A percentile compares a stretch with the other conserved stretches of the same genome.
phyloP scores from a whole-genome alignment of 192 early-diverging fungal species.

The Pilaira anomala region DNA sequence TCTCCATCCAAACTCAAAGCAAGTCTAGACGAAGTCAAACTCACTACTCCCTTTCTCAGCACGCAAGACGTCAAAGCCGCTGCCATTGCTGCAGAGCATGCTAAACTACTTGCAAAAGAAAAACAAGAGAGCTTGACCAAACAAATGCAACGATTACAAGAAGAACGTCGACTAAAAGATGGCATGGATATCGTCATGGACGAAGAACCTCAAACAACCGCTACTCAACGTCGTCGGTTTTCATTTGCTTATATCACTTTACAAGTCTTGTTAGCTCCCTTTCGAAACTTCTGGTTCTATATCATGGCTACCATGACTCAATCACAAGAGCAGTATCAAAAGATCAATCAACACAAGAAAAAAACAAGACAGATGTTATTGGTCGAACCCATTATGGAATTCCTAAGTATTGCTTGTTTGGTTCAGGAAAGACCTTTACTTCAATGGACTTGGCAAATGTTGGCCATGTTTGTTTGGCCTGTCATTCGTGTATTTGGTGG shows the following conservation, averaged over 20 bases:
- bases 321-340: slow-evolving; percentile 36
- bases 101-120: background rate
- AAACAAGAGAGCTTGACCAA: slow-evolving; percentile 6
- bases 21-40: background rate
- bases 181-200: background rate
- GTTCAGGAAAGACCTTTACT: slow-evolving; percentile 43
- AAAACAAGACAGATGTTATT: slow-evolving; percentile 31
- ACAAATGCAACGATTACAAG: slow-evolving; percentile 18
- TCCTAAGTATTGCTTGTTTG: slow-evolving; percentile 36
- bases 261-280: slow-evolving; percentile 28
- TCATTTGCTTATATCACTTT: slow-evolving; percentile 37
- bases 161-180: slow-evolving; percentile 15
- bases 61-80: background rate
- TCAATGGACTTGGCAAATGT: slow-evolving; percentile 45
- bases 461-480: slow-evolving; percentile 47
- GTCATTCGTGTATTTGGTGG: slow-evolving; percentile 44
- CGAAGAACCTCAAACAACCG: background rate
- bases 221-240: slow-evolving; percentile 6
- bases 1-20: background rate
- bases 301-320: slow-evolving; percentile 23
- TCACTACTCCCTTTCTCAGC: background rate
- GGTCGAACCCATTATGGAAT: slow-evolving; percentile 30
- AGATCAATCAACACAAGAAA: slow-evolving; percentile 34
- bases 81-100: background rate
- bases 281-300: slow-evolving; percentile 23